These are phyloP conservation scores for Ustilago cynodontis DNA, from an alignment of 1,284 basidiomycete species.

Conservation along the genomic window DNA sequence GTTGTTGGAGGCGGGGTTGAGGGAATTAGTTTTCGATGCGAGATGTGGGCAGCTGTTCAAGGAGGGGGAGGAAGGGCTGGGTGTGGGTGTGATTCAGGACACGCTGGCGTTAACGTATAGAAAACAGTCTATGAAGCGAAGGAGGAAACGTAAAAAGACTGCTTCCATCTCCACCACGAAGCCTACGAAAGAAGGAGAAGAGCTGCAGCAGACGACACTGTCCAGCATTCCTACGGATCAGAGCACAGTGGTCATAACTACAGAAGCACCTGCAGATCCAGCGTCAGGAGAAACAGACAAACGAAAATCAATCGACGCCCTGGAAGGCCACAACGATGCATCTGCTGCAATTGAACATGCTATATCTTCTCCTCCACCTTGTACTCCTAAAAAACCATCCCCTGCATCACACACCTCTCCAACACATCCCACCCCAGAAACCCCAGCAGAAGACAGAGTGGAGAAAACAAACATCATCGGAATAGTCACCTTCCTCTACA, in stretches of 20 bases:
- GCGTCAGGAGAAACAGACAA: not conserved
- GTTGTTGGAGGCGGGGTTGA: slow-evolving; percentile 34
- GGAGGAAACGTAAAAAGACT: slow-evolving; percentile 21
- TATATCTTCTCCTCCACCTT: slow-evolving; percentile 12
- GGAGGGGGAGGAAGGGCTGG: not conserved
- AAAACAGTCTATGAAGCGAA: slow-evolving; percentile 10
- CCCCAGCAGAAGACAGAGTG: not conserved
- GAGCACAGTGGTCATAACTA: not conserved
- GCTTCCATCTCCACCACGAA: not conserved
- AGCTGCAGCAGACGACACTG: slow-evolving; percentile 6
- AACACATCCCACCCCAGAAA: not conserved
- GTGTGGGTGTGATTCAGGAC: slow-evolving; percentile 23
- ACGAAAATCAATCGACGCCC: slow-evolving; percentile 28
- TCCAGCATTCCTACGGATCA: not conserved
- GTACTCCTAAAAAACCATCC: slow-evolving; percentile 9
- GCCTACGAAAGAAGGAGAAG: not conserved
- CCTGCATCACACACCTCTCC: slow-evolving; percentile 1
- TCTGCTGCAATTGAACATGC: slow-evolving; percentile 14
- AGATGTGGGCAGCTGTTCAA: not conserved
- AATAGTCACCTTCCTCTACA: slow-evolving; percentile 41
- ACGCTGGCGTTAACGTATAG: slow-evolving; percentile 32
- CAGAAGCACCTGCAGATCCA: not conserved
- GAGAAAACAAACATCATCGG: slow-evolving; percentile 32
- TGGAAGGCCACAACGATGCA: slow-evolving; percentile 29
- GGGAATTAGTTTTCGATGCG: slow-evolving; percentile 24